Percentiles rank a stretch among this genome's conserved stretches.
phyloP scores from a whole-genome alignment of 2,329 filamentous ascomycete genomes.

The Scedosporium dehoogii region DNA sequence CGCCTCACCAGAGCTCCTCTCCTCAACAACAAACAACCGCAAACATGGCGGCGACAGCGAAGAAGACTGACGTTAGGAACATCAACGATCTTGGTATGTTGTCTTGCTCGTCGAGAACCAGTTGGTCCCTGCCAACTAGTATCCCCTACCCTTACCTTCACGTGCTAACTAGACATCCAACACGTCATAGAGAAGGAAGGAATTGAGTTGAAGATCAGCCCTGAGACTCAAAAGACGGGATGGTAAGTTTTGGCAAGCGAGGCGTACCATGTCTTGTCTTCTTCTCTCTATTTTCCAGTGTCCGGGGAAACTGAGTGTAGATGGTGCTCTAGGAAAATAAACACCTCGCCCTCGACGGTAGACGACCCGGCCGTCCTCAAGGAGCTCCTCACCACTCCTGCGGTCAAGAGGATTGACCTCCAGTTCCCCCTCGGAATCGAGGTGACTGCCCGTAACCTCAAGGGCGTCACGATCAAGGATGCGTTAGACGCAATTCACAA shows the following conservation, averaged over 20 bases:
- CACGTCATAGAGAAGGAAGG: slow-evolving; percentile 55
- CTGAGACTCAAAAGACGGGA: slow-evolving; percentile 78
- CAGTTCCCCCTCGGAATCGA: slow-evolving; percentile 82
- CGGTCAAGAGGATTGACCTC: slow-evolving; percentile 89
- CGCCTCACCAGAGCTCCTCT: neutral
- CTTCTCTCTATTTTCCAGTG: neutral
- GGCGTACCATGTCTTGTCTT: neutral
- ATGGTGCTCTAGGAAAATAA: slow-evolving; percentile 68
- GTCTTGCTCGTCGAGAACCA: neutral
- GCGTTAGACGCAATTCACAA: slow-evolving; percentile 93
- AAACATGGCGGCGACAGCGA: slow-evolving; percentile 2
- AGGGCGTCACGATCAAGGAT: slow-evolving; percentile 96
- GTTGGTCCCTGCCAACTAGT: neutral
- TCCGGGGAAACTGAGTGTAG: neutral
- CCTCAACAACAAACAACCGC: neutral
- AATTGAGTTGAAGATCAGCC: slow-evolving; percentile 61
- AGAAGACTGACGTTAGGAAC: slow-evolving; percentile 50
- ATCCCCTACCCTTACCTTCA: neutral
- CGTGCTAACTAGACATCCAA: slow-evolving; percentile 3
- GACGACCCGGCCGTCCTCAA: slow-evolving; percentile 82
- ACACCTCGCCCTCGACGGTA: slow-evolving; percentile 66
- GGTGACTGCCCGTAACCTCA: slow-evolving; percentile 81
- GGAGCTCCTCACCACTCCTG: slow-evolving; percentile 67
- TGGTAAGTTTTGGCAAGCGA: slow-evolving; percentile 51
- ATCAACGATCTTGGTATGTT: slow-evolving; percentile 75